Evolutionary conservation across 129 eudicot genomes (phyloP).

Genomic region (Lonicera japonica): DNA sequence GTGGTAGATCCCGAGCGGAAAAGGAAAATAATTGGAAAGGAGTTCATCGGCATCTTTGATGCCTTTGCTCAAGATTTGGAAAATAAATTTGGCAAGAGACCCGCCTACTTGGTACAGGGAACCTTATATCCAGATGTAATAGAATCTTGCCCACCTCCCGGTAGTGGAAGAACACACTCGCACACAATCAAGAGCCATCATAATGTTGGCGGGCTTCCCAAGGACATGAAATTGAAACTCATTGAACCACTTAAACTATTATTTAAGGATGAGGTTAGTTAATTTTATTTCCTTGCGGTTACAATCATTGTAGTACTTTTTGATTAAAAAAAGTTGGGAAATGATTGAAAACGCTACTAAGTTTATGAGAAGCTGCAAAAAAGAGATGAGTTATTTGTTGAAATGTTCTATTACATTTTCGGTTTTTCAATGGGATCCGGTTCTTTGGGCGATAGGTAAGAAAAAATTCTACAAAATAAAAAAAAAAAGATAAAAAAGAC

Average conservation of each 20-base stretch:
- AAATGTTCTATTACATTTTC: too few relatives aligned
- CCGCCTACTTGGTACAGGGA: constrained; percentile 91
- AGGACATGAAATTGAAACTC: constrained; percentile 93
- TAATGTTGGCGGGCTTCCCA: constrained; percentile 94
- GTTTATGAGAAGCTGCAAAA: too few relatives aligned
- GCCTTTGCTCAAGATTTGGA: constrained; percentile 82
- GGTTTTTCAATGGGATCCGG: too few relatives aligned
- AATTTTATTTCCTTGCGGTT: neutral
- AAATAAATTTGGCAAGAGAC: constrained; percentile 61
- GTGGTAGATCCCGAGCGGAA: constrained; percentile 78
- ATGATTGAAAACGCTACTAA: too few relatives aligned
- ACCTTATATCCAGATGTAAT: constrained; percentile 95
- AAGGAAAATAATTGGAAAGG: constrained; percentile 89
- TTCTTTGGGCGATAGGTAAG: too few relatives aligned
- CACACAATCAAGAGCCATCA: constrained; percentile 98
- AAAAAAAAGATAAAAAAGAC: too few relatives aligned
- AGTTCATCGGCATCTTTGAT: constrained; percentile 80
- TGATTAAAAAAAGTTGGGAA: too few relatives aligned
- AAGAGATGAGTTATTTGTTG: too few relatives aligned
- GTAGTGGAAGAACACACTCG: constrained; percentile 87
- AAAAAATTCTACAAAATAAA: too few relatives aligned
- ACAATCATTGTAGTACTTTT: neutral
- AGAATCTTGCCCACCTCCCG: constrained; percentile 98
- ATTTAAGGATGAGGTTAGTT: constrained; percentile 85
- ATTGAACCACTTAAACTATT: constrained; percentile 92